A percentile compares a stretch with the other conserved stretches of the same genome.
Conservation (phyloP, 148 eudicot species). For the Vaccinium macrocarpon region DNA sequence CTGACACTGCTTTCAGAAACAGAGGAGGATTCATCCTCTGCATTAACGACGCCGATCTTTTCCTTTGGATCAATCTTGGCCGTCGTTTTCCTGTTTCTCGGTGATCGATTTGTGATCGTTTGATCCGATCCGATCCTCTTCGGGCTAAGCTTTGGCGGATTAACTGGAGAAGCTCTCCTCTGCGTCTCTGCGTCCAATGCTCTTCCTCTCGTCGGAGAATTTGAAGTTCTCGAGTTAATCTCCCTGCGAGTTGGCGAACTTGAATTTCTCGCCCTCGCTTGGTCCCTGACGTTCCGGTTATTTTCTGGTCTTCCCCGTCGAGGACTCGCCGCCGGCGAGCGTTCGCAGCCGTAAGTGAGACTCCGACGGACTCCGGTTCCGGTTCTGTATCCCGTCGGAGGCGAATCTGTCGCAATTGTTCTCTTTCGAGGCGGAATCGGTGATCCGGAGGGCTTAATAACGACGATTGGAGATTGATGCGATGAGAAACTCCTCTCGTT, state of each 20-base stretch:
- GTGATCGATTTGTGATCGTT: slow-evolving; percentile 42
- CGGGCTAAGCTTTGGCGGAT: slow-evolving; percentile 50
- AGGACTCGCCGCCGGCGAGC: slow-evolving; percentile 37
- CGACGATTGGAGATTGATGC: slow-evolving; percentile 55
- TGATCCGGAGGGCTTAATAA: slow-evolving; percentile 54
- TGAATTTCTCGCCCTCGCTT: slow-evolving; percentile 29
- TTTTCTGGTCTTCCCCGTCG: slow-evolving; percentile 23
- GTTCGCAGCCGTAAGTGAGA: slow-evolving; percentile 28
- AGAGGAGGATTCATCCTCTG: slow-evolving; percentile 68
- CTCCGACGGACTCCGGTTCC: slow-evolving; percentile 30
- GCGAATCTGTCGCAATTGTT: slow-evolving; percentile 22
- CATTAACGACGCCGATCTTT: slow-evolving; percentile 26
- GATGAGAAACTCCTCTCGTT: slow-evolving; percentile 39
- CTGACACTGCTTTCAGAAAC: slow-evolving; percentile 65
- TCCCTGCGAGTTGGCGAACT: slow-evolving; percentile 47
- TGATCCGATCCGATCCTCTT: slow-evolving; percentile 39
- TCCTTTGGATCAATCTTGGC: slow-evolving; percentile 29
- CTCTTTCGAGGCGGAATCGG: slow-evolving; percentile 21
- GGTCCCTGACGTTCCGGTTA: slow-evolving; percentile 29
- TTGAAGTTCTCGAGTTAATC: slow-evolving; percentile 33
- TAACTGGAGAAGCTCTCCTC: slow-evolving; percentile 44
- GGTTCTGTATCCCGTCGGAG: slow-evolving; percentile 23
- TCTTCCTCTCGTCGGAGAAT: slow-evolving; percentile 42
- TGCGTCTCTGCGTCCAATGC: slow-evolving; percentile 50
- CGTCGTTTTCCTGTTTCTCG: slow-evolving; percentile 41